Evolutionary conservation across 2,329 filamentous ascomycete genomes (phyloP), one percentile per base, ranked within the genome.

Genomic region (Cercospora zeina): DNA sequence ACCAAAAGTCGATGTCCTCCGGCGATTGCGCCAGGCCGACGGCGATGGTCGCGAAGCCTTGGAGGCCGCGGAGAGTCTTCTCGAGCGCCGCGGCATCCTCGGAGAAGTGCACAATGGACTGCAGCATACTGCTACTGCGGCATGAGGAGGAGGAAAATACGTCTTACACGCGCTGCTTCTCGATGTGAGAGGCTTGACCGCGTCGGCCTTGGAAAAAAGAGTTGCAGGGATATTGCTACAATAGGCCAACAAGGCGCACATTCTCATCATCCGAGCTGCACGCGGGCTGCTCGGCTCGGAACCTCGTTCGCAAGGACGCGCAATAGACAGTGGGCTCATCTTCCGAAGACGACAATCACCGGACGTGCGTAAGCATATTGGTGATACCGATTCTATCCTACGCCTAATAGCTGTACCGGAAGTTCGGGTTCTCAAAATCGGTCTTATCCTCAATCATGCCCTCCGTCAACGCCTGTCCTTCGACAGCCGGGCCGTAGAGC

Each of bases 61-160:
- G 85, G 49, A 87, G 67, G 59, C 86, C 76, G 50, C 86, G 83
- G 66, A 89, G 77, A 58, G 81, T 78, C 62, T 86, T 83, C 73
- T 89, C 86, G 1, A 88, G 77, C 4, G 85, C 86, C 69, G 80
- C 85, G 86, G 67, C 55, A 56, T 69, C 66, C 45, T 69, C 63
- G 19, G 66, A 57, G 54, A 62, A 67, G 13, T 45, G 54, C 10
- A 66, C 61, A 24, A 68, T 54, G 13, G 54, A 45, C 24, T 42
- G 31, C 14, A 68, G 50, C 67, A 68, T 68, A 1, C 9, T 58
- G 21, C 42, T 24, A 31, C 4, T 53, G 31, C 37, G 19, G 14
- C 27, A 31, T 30, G 58, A 21, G 19, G n/a, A 59, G 27, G 13
- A 24, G 21, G n/a, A n/a, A n/a, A n/a, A n/a, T 11, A 9, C 42